A percentile compares a stretch with the other conserved stretches of the same genome.
phyloP scores from a whole-genome alignment of 2,329 filamentous ascomycete species.

The Macrophomina tecta region DNA sequence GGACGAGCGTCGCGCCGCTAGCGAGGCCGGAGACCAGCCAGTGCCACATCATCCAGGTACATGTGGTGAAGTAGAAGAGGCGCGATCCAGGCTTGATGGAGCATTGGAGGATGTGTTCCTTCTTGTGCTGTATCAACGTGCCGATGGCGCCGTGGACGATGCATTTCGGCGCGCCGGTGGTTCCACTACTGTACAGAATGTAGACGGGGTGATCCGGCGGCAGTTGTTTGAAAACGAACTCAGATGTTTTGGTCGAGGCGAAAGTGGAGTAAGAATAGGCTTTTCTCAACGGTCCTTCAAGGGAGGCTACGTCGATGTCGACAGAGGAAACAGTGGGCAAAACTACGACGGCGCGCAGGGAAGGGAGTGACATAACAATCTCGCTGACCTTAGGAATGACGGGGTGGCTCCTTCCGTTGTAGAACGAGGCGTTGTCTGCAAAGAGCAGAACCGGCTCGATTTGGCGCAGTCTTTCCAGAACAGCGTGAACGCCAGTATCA shows the following conservation, averaged over 20 bases:
- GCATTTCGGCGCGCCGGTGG: slow-evolving; percentile 85
- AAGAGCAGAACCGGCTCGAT: slow-evolving; percentile 84
- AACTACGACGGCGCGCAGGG: slow-evolving; percentile 73
- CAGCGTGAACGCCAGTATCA: slow-evolving; percentile 89
- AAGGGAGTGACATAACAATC: slow-evolving; percentile 71
- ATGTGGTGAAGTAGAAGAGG: slow-evolving; percentile 93
- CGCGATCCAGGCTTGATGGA: slow-evolving; percentile 75
- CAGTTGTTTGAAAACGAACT: slow-evolving; percentile 72
- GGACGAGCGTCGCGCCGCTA: slow-evolving; percentile 78
- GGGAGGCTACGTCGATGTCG: slow-evolving; percentile 46
- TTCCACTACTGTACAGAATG: slow-evolving; percentile 91
- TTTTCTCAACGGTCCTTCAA: slow-evolving; percentile 45
- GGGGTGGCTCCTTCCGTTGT: slow-evolving; percentile 91
- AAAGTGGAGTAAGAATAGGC: slow-evolving; percentile 43
- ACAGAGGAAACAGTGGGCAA: slow-evolving; percentile 67
- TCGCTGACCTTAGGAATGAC: slow-evolving; percentile 79
- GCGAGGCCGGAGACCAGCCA: slow-evolving; percentile 90
- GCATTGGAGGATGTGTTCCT: slow-evolving; percentile 88
- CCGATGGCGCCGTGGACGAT: slow-evolving; percentile 92
- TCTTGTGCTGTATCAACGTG: slow-evolving; percentile 94
- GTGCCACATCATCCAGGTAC: slow-evolving; percentile 99
- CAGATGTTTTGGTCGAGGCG: slow-evolving; percentile 33
- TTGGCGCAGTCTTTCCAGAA: slow-evolving; percentile 84
- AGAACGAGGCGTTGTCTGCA: slow-evolving; percentile 84
- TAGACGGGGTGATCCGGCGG: slow-evolving; percentile 88